Percentiles rank a stretch among this genome's conserved stretches.
Conservation (phyloP, 2,329 filamentous ascomycete species). For the Venturia effusa region DNA sequence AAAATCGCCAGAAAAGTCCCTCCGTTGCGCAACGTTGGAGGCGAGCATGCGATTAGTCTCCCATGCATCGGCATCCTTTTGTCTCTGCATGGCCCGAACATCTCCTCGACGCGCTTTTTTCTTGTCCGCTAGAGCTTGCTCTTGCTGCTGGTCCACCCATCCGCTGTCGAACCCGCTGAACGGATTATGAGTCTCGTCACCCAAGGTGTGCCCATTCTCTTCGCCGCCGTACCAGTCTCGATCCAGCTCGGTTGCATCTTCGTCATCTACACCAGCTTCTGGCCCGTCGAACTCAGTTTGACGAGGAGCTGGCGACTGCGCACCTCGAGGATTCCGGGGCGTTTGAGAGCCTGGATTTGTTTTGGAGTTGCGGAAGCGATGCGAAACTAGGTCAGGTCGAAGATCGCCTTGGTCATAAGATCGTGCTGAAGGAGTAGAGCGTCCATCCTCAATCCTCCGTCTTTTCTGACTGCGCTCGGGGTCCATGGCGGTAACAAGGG, state of each 20-base stretch:
- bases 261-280: slow-evolving; percentile 50
- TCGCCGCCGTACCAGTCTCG: slow-evolving; percentile 90
- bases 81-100: slow-evolving; percentile 47
- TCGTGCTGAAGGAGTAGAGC: slow-evolving; percentile 41
- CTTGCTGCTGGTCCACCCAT: slow-evolving; percentile 64
- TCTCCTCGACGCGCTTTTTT: slow-evolving; percentile 60
- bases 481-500: slow-evolving; percentile 20
- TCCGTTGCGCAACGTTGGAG: slow-evolving; percentile 83
- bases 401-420: slow-evolving; percentile 26
- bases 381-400: slow-evolving; percentile 21
- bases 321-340: slow-evolving; percentile 17
- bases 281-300: slow-evolving; percentile 51
- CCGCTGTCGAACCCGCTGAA: slow-evolving; percentile 67
- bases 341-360: slow-evolving; percentile 24
- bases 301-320: slow-evolving; percentile 27
- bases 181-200: slow-evolving; percentile 86
- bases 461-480: slow-evolving; percentile 47
- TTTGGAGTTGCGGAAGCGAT: slow-evolving; percentile 16
- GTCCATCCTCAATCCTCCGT: slow-evolving; percentile 54
- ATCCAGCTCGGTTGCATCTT: slow-evolving; percentile 67
- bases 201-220: slow-evolving; percentile 74
- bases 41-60: slow-evolving; percentile 98
- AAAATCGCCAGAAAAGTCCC: slow-evolving; percentile 73
- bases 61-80: slow-evolving; percentile 95
- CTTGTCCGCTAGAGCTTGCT: slow-evolving; percentile 66